phyloP scores from a whole-genome alignment of 2,329 filamentous ascomycete species.

The Fusarium tjaetaba region DNA sequence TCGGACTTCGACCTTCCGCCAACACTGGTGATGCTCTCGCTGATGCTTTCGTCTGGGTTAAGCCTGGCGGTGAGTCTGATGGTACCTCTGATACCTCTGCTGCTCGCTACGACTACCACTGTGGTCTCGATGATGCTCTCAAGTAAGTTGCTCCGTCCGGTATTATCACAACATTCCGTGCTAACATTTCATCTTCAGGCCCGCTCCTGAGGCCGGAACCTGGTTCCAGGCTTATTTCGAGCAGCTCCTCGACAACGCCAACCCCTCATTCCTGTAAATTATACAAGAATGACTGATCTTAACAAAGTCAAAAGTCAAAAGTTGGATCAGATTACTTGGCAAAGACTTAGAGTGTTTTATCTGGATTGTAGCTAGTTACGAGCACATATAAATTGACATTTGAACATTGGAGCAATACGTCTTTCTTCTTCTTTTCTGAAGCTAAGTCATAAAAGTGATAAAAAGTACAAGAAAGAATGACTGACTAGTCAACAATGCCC shows the following conservation, averaged over 20 bases:
- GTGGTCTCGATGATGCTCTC: constrained; percentile 63
- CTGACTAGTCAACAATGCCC: constrained; percentile 14
- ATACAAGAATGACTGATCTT: background rate
- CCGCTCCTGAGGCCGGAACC: constrained; percentile 74
- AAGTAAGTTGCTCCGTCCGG: constrained; percentile 16
- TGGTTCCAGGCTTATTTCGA: constrained; percentile 74
- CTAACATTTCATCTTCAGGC: constrained; percentile 52
- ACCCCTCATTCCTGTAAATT: constrained; percentile 57
- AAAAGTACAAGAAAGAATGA: background rate
- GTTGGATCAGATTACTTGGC: background rate
- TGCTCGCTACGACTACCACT: constrained; percentile 52
- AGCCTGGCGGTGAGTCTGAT: constrained; percentile 71
- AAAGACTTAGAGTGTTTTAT: background rate
- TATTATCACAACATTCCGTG: accelerated
- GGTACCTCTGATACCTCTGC: constrained; percentile 60
- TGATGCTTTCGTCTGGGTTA: constrained; percentile 77
- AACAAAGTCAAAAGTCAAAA: background rate
- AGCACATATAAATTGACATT: background rate
- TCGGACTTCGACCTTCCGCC: constrained; percentile 71
- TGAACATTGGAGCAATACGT: background rate
- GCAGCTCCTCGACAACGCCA: constrained; percentile 65
- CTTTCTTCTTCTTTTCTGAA: background rate
- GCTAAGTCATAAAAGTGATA: background rate
- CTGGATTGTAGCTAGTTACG: background rate
- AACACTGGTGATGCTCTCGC: constrained; percentile 67